These are phyloP conservation scores for Nakazawaea populi DNA, from an alignment of 805 yeast species.

Conservation along the genomic window DNA sequence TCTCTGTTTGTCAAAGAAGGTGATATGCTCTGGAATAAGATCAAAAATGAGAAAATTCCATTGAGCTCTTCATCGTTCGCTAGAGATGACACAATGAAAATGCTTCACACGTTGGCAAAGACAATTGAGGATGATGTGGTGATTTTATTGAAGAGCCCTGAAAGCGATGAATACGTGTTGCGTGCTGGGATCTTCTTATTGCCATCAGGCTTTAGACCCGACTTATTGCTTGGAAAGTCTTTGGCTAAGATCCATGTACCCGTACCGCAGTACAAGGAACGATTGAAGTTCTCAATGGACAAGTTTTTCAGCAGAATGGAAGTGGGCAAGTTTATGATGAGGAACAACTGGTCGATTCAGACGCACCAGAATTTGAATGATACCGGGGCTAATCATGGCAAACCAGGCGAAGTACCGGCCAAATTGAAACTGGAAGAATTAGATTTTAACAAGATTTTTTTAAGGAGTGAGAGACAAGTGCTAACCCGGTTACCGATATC, in stretches of 20 bases:
- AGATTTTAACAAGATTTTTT: constrained; percentile 32
- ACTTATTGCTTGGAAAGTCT: constrained; percentile 23
- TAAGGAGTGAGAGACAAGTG: constrained; percentile 52
- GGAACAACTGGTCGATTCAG: constrained; percentile 61
- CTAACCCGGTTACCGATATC: constrained; percentile 39
- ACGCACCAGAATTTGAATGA: constrained; percentile 37
- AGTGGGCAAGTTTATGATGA: constrained; percentile 43
- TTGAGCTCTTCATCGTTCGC: constrained; percentile 11
- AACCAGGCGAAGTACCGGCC: constrained; percentile 20
- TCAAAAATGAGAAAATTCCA: constrained; percentile 36
- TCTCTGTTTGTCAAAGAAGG: background rate
- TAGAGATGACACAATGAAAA: constrained; percentile 8
- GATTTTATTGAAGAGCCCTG: constrained; percentile 37
- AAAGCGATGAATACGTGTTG: constrained; percentile 45
- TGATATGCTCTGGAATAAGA: constrained; percentile 23
- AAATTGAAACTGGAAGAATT: constrained; percentile 24
- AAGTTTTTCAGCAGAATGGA: constrained; percentile 48
- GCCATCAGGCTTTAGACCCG: constrained; percentile 72
- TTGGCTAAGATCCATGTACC: constrained; percentile 54
- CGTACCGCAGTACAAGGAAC: constrained; percentile 53
- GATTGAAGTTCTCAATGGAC: constrained; percentile 51
- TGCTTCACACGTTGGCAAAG: constrained; percentile 14
- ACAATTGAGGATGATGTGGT: constrained; percentile 60
- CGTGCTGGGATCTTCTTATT: constrained; percentile 55
- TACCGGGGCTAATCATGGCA: constrained; percentile 13